Conservation (phyloP, 2,329 filamentous ascomycete species). For the Curvularia lunata region DNA sequence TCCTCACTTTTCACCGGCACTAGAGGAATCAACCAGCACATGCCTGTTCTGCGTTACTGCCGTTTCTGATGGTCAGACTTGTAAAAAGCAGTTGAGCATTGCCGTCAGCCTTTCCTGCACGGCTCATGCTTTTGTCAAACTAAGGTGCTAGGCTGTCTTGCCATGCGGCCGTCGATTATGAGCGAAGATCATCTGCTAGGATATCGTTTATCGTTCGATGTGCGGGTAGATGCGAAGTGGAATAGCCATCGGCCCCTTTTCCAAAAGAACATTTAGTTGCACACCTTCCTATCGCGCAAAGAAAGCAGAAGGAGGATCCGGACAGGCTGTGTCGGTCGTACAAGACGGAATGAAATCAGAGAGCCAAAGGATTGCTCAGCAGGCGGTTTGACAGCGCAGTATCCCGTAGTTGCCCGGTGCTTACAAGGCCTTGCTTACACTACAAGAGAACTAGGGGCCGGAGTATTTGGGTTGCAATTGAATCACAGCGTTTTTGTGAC, state of each 20-base stretch:
- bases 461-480: background rate
- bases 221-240: background rate
- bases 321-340: background rate
- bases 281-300: background rate
- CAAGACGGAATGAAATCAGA: background rate
- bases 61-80: background rate
- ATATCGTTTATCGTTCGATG: background rate
- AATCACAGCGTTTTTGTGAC: background rate
- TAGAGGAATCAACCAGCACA: background rate
- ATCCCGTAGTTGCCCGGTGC: background rate
- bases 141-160: background rate
- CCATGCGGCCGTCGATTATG: background rate
- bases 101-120: background rate
- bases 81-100: background rate
- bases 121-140: background rate
- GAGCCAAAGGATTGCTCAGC: background rate
- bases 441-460: background rate
- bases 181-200: background rate
- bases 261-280: background rate
- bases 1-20: background rate
- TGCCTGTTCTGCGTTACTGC: background rate
- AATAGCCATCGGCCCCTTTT: background rate
- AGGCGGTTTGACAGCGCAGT: background rate
- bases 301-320: background rate
- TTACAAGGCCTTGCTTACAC: background rate